Evolutionary conservation across 495 filamentous ascomycete genomes (phyloP).

Genomic region (Penicillium mononematosum): DNA sequence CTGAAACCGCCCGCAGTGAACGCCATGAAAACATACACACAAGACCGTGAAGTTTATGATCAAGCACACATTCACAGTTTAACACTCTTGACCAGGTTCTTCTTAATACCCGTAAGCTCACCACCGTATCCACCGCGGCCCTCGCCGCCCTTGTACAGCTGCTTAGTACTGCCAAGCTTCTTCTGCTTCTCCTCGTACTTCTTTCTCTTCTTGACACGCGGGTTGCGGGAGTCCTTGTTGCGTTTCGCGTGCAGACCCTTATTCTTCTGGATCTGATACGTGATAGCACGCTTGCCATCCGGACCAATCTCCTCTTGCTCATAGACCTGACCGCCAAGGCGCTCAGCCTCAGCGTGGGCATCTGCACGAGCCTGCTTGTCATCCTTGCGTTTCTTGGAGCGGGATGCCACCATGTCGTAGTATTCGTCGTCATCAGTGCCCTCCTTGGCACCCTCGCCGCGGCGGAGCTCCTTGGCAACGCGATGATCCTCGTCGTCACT

Average conservation of each 20-base stretch:
- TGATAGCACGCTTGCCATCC: constrained; percentile 86
- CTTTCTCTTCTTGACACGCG: constrained; percentile 95
- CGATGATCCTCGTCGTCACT: constrained; percentile 57
- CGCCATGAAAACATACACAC: constrained; percentile 33
- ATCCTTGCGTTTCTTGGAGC: constrained; percentile 67
- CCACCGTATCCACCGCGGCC: constrained; percentile 84
- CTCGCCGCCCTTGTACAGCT: constrained; percentile 85
- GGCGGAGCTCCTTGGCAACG: constrained; percentile 43
- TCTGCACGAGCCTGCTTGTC: constrained; percentile 64
- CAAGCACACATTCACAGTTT: constrained; percentile 60
- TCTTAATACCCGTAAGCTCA: constrained; percentile 95
- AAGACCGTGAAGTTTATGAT: constrained; percentile 19
- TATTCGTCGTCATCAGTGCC: constrained; percentile 68
- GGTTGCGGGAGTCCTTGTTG: constrained; percentile 91
- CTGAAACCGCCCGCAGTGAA: constrained; percentile 32
- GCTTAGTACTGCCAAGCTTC: constrained; percentile 81
- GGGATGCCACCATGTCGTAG: constrained; percentile 79
- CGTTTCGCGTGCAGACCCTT: constrained; percentile 86
- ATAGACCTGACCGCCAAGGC: constrained; percentile 57
- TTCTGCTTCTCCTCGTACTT: constrained; percentile 92
- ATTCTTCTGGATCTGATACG: constrained; percentile 93
- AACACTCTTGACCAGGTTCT: constrained; percentile 84
- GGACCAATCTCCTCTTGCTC: constrained; percentile 58
- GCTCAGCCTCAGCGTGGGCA: constrained; percentile 50
- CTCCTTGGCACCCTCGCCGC: constrained; percentile 33